Conservation (phyloP, 202 grass and related monocot species). For the Musa balbisiana region DNA sequence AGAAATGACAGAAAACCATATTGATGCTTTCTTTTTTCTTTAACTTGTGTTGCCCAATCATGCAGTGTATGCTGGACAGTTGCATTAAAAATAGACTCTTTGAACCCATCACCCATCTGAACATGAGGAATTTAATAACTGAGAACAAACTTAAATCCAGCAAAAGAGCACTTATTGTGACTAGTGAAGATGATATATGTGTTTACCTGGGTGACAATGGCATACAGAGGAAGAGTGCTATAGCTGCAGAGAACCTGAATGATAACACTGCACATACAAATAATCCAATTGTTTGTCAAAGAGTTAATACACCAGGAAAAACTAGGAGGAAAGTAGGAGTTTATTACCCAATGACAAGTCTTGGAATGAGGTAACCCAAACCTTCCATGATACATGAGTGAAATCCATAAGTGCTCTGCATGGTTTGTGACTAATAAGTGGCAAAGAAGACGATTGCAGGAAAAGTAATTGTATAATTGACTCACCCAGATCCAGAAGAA, state of each 20-base stretch:
- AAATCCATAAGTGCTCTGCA: constrained; percentile 77
- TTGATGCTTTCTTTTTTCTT: constrained; percentile 4
- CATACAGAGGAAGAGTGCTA: constrained; percentile 79
- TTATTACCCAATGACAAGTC: constrained; percentile 69
- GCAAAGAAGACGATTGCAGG: neutral
- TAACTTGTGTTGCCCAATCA: constrained; percentile 22
- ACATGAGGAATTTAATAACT: neutral
- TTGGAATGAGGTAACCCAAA: constrained; percentile 58
- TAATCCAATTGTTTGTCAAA: neutral
- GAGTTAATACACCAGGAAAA: neutral
- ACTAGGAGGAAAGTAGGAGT: neutral
- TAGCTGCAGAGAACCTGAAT: constrained; percentile 87
- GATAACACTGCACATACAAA: constrained; percentile 38
- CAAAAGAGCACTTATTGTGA: neutral
- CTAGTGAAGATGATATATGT: neutral
- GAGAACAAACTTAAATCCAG: neutral
- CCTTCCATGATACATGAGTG: constrained; percentile 79
- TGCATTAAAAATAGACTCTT: constrained; percentile 33
- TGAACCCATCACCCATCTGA: constrained; percentile 68
- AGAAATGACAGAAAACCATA: constrained; percentile 2
- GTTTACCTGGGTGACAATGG: constrained; percentile 70
- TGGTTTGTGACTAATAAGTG: constrained; percentile 6
- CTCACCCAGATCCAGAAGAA: constrained; percentile 90
- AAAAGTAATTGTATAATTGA: neutral
- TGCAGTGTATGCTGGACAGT: neutral